Base-by-base conservation (phyloP, 2,329 filamentous ascomycete genomes). In the Botryotinia convoluta region DNA sequence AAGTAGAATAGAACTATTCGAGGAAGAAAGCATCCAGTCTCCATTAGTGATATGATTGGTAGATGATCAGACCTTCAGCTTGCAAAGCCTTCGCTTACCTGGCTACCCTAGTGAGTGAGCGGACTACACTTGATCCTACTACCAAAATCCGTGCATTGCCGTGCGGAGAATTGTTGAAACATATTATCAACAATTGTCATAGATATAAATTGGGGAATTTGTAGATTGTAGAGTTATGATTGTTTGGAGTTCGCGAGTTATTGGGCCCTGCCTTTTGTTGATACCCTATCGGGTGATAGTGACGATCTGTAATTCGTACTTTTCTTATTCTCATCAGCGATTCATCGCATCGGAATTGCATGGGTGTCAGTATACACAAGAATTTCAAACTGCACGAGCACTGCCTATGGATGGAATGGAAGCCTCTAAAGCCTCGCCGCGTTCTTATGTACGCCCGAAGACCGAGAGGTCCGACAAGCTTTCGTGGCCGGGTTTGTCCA, bases 381-480 rank as follows among this genome's bases (percentile, higher is more conserved):
- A 71, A 71, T 29, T 57, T 44, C 26, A 29, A 44, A 62, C 45
- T 71, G 60, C 42, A 63, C 42, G 35, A 29, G 57, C 32, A 37
- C 59, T 42, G 45, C 37, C 16, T 54, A 16, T 32, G 64, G n/a
- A 29, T 54, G 35, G 26, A 54, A 68, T n/a, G 45, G 69, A 71
- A 57, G 60, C 60, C 69, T 44, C 69, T 44, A 64, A 65, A 51
- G 35, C 61, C 61, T 72, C 61, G 60, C 70, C 70, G 61, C 70
- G 45, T 54, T 32, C n/a, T 67, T 54, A n/a, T 67, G 70, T 72
- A 67, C 16, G 48, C 35, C 70, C 70, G 70, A 72, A 72, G 70
- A 59, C 70, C 61, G 70, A 72, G 22, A 67, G 61, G 70, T 67
- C 70, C 70, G 70, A 67, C 61, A 20, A 35, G 16, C 69, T 65